Conservation (phyloP, 2,329 filamentous ascomycete species). For the Pseudophaeomoniella oleicola region DNA sequence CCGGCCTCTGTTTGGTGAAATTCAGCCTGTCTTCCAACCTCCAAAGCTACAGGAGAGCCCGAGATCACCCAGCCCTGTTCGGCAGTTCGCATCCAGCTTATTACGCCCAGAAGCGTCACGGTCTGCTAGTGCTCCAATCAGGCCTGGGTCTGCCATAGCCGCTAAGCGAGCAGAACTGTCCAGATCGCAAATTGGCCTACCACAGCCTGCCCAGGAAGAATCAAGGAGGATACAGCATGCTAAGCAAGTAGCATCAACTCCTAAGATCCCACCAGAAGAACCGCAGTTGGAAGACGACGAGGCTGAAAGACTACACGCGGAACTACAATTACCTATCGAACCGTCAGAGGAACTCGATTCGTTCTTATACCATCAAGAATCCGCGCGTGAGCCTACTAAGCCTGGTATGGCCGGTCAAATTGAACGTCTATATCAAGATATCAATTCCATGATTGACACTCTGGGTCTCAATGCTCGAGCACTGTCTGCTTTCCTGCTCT, state of each 20-base stretch:
- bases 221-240: slow-evolving; percentile 1
- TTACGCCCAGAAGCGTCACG: slow-evolving; percentile 19
- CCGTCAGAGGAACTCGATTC: slow-evolving; percentile 29
- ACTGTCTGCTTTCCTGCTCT: slow-evolving; percentile 39
- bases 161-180: slow-evolving; percentile 23
- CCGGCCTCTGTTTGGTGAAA: slow-evolving; percentile 28
- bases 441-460: slow-evolving; percentile 77
- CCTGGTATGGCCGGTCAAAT: slow-evolving; percentile 34
- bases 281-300: slow-evolving; percentile 30
- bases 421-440: slow-evolving; percentile 33
- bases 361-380: slow-evolving; percentile 34
- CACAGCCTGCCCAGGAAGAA: slow-evolving; percentile 1
- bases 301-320: slow-evolving; percentile 29
- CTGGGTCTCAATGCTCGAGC: slow-evolving; percentile 72
- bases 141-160: slow-evolving; percentile 22
- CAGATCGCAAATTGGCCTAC: slow-evolving; percentile 4
- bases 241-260: neutral
- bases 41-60: slow-evolving; percentile 22
- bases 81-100: slow-evolving; percentile 15
- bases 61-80: slow-evolving; percentile 32
- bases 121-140: slow-evolving; percentile 22
- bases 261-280: slow-evolving; percentile 4
- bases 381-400: slow-evolving; percentile 26
- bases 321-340: slow-evolving; percentile 27
- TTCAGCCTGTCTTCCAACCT: slow-evolving; percentile 22